Evolutionary conservation across 1,284 basidiomycete genomes (phyloP), one percentile per base, ranked within the genome.

Genomic region (Tilletia horrida): DNA sequence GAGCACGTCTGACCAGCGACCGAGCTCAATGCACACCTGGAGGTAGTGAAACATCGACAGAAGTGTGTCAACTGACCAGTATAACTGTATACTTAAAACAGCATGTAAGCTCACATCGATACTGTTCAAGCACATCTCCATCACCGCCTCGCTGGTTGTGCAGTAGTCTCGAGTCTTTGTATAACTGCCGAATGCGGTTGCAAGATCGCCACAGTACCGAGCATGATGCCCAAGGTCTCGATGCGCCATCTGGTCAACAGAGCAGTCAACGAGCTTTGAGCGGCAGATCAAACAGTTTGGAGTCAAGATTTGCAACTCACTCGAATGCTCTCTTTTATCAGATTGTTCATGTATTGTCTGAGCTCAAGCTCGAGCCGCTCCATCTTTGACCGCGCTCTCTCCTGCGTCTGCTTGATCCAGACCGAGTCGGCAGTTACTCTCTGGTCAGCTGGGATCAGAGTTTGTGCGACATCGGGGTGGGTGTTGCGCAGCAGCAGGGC

Each of bases 261-360:
- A 18, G 16, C 9, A 27, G 25, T 27, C 23, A n/a, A n/a, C n/a
- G n/a, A n/a, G n/a, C 52, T 21, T 62, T 9, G 21, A 13, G 21
- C 40, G 18, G 61, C 44, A 25, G n/a, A n/a, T n/a, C n/a, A n/a
- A n/a, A n/a, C n/a, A n/a, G n/a, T n/a, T n/a, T 63, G 35, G 31
- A 44, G 23, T 7, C 73, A n/a, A 63, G 64, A n/a, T 27, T 45
- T 25, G 40, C 11, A 16, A 84, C 88, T 63, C 74, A 92, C 91
- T 72, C 92, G 85, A 75, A 93, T 92, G 84, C 91, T 92, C 85
- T 95, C 93, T 82, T 93, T 93, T 84, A 94, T 93, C 87, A 93
- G 88, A 79, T 93, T 94, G 76, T 90, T 91, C 69, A 88, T 86
- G 78, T 93, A 93, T 16, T 89, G 90, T 86, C 92, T 92, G 78